A percentile compares a stretch with the other conserved stretches of the same genome.
These are phyloP conservation scores for Penstemon barbatus DNA, from an alignment of 257 asterid genomes.

Conservation along the genomic window DNA sequence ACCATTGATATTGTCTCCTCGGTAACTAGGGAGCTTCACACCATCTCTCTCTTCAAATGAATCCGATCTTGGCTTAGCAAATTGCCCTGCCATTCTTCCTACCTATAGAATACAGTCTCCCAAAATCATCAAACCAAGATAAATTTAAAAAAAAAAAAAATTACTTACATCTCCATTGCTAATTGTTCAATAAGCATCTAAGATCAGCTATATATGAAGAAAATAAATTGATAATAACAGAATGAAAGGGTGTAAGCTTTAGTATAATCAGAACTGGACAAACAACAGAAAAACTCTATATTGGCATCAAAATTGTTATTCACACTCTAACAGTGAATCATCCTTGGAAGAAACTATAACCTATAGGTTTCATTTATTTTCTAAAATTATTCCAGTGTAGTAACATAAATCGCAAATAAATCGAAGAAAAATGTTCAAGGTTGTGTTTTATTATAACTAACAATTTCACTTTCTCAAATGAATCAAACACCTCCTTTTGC, in stretches of 20 bases:
- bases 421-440: not conserved
- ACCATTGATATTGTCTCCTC: too few species aligned
- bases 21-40: too few species aligned
- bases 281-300: not conserved
- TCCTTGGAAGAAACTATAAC: not conserved
- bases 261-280: not conserved
- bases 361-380: not conserved
- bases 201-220: not conserved
- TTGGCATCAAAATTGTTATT: not conserved
- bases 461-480: not conserved
- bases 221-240: not conserved
- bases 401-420: not conserved
- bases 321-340: not conserved
- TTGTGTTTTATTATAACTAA: not conserved
- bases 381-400: not conserved
- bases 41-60: too few species aligned
- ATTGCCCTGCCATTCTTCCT: too few species aligned
- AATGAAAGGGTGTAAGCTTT: not conserved
- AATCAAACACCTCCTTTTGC: not conserved
- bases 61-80: too few species aligned
- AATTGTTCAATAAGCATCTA: too few species aligned
- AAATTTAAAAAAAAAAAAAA: too few species aligned
- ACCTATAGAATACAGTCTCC: too few species aligned
- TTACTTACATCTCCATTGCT: too few species aligned
- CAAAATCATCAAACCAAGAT: too few species aligned